A percentile compares a stretch with the other conserved stretches of the same genome.
Conservation (phyloP, 129 eudicot species). For the Deinandra increscens region DNA sequence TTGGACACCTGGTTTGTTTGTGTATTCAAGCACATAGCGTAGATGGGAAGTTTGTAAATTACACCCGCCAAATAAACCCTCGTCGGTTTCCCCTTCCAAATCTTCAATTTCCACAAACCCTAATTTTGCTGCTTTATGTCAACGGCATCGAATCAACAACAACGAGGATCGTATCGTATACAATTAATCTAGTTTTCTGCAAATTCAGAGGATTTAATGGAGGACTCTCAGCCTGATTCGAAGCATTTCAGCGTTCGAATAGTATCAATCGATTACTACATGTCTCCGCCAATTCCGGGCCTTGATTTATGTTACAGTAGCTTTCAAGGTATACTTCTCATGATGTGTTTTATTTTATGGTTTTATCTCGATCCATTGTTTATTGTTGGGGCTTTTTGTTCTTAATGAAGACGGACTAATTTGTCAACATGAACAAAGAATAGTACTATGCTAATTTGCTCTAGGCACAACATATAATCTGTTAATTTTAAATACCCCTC, state of each 20-base stretch:
- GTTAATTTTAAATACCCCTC: not conserved
- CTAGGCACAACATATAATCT: not conserved
- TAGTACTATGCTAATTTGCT: not conserved
- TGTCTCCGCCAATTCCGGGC: conserved; percentile 74
- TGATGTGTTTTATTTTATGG: not conserved
- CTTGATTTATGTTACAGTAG: conserved; percentile 68
- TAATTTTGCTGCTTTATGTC: not conserved
- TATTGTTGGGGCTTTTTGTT: not conserved
- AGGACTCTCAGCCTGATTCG: conserved; percentile 43
- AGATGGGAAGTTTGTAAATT: not conserved
- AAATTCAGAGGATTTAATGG: conserved; percentile 35
- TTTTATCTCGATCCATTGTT: not conserved
- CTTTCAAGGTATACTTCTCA: conserved; percentile 60
- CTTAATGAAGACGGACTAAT: conserved; percentile 4
- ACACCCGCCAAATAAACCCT: conserved; percentile 36
- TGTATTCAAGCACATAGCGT: not conserved
- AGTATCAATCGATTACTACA: conserved; percentile 89
- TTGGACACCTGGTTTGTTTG: no score
- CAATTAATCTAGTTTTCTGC: not conserved
- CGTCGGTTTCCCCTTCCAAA: conserved; percentile 11
- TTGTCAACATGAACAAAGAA: not conserved
- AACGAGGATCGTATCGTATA: not conserved
- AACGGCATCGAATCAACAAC: not conserved
- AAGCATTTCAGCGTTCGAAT: conserved; percentile 70
- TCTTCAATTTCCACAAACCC: conserved; percentile 16